These are phyloP conservation scores for Phaseolus coccineus DNA, from an alignment of 331 rosid genomes.

Conservation along the genomic window DNA sequence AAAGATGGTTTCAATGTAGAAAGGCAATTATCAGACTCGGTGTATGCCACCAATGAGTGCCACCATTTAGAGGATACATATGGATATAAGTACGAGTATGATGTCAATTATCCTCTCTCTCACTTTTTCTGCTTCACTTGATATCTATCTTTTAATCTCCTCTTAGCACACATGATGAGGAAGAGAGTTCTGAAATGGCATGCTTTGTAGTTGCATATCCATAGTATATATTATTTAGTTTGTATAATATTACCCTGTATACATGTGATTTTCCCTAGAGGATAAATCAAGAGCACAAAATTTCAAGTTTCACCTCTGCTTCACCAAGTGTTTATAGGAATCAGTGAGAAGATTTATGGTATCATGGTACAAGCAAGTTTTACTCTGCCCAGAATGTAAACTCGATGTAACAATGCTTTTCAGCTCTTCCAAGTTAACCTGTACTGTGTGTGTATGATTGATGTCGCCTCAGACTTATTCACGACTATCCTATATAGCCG, in stretches of 20 bases:
- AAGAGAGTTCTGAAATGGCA: background rate
- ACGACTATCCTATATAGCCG: too few species aligned
- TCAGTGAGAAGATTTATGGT: background rate
- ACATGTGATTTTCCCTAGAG: background rate
- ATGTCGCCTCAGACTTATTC: too few species aligned
- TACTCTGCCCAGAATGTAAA: background rate
- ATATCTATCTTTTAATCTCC: slow-evolving; percentile 13
- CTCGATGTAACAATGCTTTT: background rate
- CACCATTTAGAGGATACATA: slow-evolving; percentile 45
- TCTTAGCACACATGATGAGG: background rate
- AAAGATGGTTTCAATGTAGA: slow-evolving; percentile 29
- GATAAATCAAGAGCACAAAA: background rate
- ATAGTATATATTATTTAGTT: slow-evolving; percentile 3
- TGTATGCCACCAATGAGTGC: slow-evolving; percentile 49
- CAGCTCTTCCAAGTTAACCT: background rate
- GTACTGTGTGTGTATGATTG: too few species aligned
- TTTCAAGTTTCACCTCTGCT: background rate
- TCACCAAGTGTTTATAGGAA: background rate
- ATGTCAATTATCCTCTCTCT: slow-evolving; percentile 52
- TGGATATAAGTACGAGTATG: slow-evolving; percentile 53
- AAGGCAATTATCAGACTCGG: slow-evolving; percentile 7
- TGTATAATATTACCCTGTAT: slow-evolving; percentile 5
- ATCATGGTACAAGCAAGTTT: background rate
- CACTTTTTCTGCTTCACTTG: slow-evolving; percentile 57
- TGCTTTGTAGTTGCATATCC: slow-evolving; percentile 27